Conservation (phyloP, 768 basidiomycete species). For the Mycena chlorophos region DNA sequence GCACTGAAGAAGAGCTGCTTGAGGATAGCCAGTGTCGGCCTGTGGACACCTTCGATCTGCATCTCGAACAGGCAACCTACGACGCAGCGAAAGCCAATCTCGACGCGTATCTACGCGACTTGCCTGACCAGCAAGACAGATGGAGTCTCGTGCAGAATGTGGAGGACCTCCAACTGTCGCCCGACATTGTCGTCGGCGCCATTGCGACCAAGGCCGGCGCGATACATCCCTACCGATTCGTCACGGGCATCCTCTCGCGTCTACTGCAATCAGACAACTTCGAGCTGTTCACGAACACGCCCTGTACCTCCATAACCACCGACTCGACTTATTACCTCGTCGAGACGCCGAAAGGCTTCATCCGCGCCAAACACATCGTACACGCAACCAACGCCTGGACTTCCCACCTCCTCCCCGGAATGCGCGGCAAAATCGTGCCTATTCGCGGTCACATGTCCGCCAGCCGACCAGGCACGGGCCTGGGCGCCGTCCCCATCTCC, state of each 20-base stretch:
- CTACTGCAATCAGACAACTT: constrained; percentile 51
- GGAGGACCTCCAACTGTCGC: constrained; percentile 48
- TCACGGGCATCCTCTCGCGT: constrained; percentile 56
- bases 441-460: constrained; percentile 64
- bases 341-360: constrained; percentile 57
- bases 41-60: constrained; percentile 45
- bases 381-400: constrained; percentile 86
- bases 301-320: constrained; percentile 51
- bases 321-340: constrained; percentile 46
- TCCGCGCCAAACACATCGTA: constrained; percentile 62
- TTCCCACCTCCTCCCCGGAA: constrained; percentile 63
- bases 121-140: constrained; percentile 47
- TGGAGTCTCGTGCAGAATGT: constrained; percentile 34
- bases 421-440: constrained; percentile 64
- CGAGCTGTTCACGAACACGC: constrained; percentile 57
- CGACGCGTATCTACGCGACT: constrained; percentile 45
- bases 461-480: constrained; percentile 49
- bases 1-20: constrained; percentile 37
- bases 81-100: constrained; percentile 45
- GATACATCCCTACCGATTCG: constrained; percentile 69
- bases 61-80: constrained; percentile 37
- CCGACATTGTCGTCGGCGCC: constrained; percentile 45
- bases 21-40: constrained; percentile 41
- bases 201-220: constrained; percentile 58
- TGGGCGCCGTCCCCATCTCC: constrained; percentile 21